Percentiles rank a stretch among this genome's conserved stretches.
Conservation (phyloP, 148 eudicot species). For the Silene latifolia region DNA sequence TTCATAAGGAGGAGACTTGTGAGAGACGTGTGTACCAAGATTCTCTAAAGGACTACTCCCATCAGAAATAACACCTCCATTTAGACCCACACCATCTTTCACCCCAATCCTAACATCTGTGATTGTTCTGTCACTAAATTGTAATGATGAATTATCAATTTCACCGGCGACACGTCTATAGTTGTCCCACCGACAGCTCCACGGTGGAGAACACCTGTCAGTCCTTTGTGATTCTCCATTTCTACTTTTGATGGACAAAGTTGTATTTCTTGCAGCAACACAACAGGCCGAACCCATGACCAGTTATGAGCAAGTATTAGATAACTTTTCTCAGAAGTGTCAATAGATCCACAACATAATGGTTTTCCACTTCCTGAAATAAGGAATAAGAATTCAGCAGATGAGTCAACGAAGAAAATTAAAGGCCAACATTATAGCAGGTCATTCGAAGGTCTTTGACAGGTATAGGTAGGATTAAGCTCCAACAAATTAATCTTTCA, state of each 20-base stretch:
- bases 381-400: background rate
- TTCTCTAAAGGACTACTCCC: conserved; percentile 29
- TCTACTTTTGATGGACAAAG: conserved; percentile 25
- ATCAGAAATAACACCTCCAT: conserved; percentile 22
- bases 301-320: conserved; percentile 4
- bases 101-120: conserved; percentile 27
- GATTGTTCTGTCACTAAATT: conserved; percentile 25
- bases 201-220: conserved; percentile 42
- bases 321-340: background rate
- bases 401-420: background rate
- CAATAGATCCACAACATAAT: background rate
- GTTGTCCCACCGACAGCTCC: conserved; percentile 54
- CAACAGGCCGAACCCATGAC: conserved; percentile 58
- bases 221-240: conserved; percentile 35
- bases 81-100: conserved; percentile 28
- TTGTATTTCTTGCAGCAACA: conserved; percentile 43
- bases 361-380: conserved; percentile 17
- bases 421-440: background rate
- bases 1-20: conserved; percentile 30
- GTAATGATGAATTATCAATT: conserved; percentile 24
- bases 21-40: conserved; percentile 22
- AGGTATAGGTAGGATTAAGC: background rate
- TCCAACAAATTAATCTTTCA: background rate
- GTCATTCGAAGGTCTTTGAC: background rate
- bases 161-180: conserved; percentile 48